phyloP scores from a whole-genome alignment of 164 flowering plant species.

The Aristolochia fimbriata region DNA sequence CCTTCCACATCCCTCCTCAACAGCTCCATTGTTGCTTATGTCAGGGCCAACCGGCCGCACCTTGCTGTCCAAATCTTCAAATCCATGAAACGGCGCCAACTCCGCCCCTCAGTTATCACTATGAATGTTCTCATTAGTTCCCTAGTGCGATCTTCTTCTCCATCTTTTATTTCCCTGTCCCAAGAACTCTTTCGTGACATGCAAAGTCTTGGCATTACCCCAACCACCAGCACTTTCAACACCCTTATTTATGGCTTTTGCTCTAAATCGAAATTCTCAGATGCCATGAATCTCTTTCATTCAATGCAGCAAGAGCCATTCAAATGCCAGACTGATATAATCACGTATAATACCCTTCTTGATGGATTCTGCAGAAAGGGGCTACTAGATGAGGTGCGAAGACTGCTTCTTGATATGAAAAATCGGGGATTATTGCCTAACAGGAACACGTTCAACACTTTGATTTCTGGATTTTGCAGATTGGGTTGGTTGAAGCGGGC shows the following conservation, averaged over 20 bases:
- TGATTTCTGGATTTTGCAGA: conserved; percentile 66
- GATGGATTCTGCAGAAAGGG: conserved; percentile 58
- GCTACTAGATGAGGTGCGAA: conserved; percentile 43
- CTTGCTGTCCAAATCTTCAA: conserved; percentile 49
- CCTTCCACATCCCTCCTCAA: conserved; percentile 43
- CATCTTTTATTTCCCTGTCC: conserved; percentile 24
- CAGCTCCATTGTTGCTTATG: conserved; percentile 47
- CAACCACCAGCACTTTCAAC: conserved; percentile 42
- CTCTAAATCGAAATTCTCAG: conserved; percentile 34
- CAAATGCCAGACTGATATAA: conserved; percentile 48
- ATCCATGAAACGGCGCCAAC: conserved; percentile 42
- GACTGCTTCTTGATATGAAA: conserved; percentile 63
- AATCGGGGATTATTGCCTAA: conserved; percentile 48
- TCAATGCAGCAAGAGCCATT: conserved; percentile 30
- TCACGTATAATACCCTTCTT: conserved; percentile 61
- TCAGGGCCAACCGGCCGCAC: conserved; percentile 33
- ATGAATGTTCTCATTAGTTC: conserved; percentile 57
- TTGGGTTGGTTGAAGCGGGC: conserved; percentile 72
- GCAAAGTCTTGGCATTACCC: conserved; percentile 32
- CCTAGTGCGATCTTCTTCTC: conserved; percentile 41
- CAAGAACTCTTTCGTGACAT: conserved; percentile 33
- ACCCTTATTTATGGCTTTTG: conserved; percentile 63
- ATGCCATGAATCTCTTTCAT: conserved; percentile 36
- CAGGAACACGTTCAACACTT: conserved; percentile 53
- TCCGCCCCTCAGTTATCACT: conserved; percentile 41